Base-by-base conservation (phyloP, 129 eudicot genomes). In the Logfia minima region DNA sequence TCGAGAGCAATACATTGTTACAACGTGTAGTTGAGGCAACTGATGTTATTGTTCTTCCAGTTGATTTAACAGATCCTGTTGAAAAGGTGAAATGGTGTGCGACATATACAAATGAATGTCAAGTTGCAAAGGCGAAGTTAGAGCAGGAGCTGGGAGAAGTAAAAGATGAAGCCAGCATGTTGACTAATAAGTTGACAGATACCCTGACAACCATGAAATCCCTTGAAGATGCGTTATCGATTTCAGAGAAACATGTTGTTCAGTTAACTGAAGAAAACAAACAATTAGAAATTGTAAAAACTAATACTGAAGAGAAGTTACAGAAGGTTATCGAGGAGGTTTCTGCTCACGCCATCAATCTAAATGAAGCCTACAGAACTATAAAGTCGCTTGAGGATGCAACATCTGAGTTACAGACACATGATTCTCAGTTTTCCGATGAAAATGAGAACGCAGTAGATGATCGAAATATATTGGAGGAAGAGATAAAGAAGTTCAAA, bases 321-420 rank as follows among this genome's bases (percentile, higher is more conserved):
- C 62, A 8, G 18, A 70, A 70, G 14, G 65, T 21, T 24, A 71
- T 10, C 9, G 35, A 69, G n/a, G 58, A 69, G 51, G 51, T 69
- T 43, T 69, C 58, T 69, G 53, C 28, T 29, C 69, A 28, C 2
- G 69, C 10, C 69, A 69, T 60, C 52, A 87, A 82, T 77, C 88
- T 88, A 24, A 75, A 82, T 70, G 89, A 85, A 71, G 92, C 96
- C 70, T 79, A 80, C 13, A 71, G 65, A 66, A 88, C 88, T 70
- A 83, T 90, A 66, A 84, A 69, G 83, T 84, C 85, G 48, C 97
- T 87, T 77, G 97, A 94, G 79, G 90, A 91, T 66, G 75, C 88
- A 68, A 79, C 81, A 23, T 75, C 85, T 82, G 81, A 93, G 26
- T 74, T 85, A 77, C 84, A 89, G 56, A 87, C 83, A 71, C 83